Base-by-base conservation (phyloP, 768 basidiomycete genomes). In the Hygrophorus pudorinus region DNA sequence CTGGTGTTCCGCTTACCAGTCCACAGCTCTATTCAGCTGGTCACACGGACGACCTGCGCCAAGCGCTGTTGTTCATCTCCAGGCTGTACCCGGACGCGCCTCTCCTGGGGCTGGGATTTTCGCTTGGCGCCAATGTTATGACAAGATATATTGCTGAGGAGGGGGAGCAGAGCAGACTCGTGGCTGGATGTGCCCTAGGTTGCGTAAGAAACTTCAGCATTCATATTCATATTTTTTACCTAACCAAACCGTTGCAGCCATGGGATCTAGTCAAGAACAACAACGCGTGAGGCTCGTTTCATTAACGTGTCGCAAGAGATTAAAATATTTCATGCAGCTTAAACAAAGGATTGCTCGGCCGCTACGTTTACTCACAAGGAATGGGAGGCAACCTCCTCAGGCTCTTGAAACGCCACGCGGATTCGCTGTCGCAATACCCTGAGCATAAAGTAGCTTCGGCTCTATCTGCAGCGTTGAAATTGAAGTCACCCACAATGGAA, bases 91-190 rank as follows among this genome's bases (percentile, higher is more conserved):
- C 94, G 2, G 64, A 71, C 8, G 89, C 94, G 0, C 86, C 83
- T 3, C 65, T 97, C 30, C 63, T 94, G 13, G 94, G 87, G 11
- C 63, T 96, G 8, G 90, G 93, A 5, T 98, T 94, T 68, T 96
- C 91, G 3, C 75, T 99, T 30, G 96, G 94, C 34, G 86, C 92
- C 34, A 90, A 88, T 58, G 85, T 97, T 29, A 64, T 98, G 53
- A 85, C 90, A 28, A 75, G 88, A 49, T 96, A 96, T 60, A 65
- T 93, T 41, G 90, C 85, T 4, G 84, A 94, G 63, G 85, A 94
- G 57, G 80, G 85, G 11, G 67, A 67, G 30, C 54, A 65, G 16
- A 75, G 77, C 54, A 74, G 83, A 47, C 59, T 91, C 27, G 62
- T 62, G 42, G 76, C 80, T 3, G 85, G 76, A 24, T 82, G 80